A percentile compares a stretch with the other conserved stretches of the same genome.
Evolutionary conservation across 192 early-diverging fungal genomes (phyloP).

Genomic region (Irineochytrium annulatum): DNA sequence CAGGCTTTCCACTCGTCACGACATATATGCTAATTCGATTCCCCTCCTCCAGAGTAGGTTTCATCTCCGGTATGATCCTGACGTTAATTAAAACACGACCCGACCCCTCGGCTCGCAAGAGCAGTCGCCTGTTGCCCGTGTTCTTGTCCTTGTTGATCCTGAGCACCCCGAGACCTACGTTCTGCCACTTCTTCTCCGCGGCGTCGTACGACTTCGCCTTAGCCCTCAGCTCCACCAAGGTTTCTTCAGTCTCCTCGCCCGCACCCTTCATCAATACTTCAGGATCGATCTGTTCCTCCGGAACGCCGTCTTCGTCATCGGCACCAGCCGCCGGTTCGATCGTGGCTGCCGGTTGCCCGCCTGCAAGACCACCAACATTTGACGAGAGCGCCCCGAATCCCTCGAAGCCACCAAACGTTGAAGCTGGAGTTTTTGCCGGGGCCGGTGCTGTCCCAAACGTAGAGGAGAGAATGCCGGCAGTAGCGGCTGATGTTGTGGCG

Average conservation of each 20-base stretch:
- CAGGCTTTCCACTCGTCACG: constrained; percentile 2
- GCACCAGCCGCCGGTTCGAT: constrained; percentile 10
- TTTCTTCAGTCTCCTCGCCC: constrained; percentile 41
- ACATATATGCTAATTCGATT: constrained; percentile 5
- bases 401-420: constrained; percentile 20
- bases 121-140: constrained; percentile 30
- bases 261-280: constrained; percentile 35
- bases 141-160: constrained; percentile 33
- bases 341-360: not conserved
- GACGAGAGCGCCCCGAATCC: constrained; percentile 4
- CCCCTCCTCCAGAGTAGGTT: constrained; percentile 10
- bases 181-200: constrained; percentile 21
- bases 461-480: too few relatives aligned
- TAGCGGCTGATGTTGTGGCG: not conserved
- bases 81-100: constrained; percentile 42
- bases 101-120: constrained; percentile 37
- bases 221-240: constrained; percentile 18
- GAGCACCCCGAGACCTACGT: constrained; percentile 33
- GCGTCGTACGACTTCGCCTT: constrained; percentile 15
- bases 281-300: constrained; percentile 28
- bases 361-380: not conserved
- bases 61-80: constrained; percentile 32
- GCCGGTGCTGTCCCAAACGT: not conserved
- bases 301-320: constrained; percentile 29
- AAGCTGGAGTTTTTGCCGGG: not conserved